Evolutionary conservation across 352 stramenopile species (phyloP).

Genomic region (Thalassiosira ordinaria): DNA sequence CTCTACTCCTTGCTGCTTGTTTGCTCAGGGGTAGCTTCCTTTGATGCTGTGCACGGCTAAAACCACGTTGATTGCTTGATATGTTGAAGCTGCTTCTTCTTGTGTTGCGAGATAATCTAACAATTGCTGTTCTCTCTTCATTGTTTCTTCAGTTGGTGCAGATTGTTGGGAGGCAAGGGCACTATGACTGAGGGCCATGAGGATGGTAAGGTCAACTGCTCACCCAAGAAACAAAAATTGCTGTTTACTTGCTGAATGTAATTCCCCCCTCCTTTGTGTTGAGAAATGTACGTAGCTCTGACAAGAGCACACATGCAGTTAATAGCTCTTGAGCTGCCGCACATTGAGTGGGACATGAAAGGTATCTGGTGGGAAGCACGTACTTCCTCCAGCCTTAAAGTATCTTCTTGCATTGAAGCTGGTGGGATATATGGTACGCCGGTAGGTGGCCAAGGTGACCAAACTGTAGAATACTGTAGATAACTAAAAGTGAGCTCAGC

Average conservation of each 20-base stretch:
- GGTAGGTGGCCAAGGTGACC: no score
- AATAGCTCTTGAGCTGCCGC: no score
- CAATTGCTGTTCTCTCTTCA: not conserved
- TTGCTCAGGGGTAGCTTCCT: not conserved
- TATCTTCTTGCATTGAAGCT: no score
- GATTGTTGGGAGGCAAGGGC: not conserved
- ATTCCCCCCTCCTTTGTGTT: not conserved
- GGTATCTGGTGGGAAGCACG: no score
- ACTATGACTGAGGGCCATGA: not conserved
- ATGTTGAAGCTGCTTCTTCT: not conserved
- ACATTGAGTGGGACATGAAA: no score
- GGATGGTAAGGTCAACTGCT: not conserved
- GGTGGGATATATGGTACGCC: no score
- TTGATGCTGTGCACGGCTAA: slow-evolving; percentile 5
- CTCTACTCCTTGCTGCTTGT: not conserved
- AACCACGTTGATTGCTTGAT: not conserved
- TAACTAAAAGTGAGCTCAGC: no score
- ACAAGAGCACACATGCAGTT: no score
- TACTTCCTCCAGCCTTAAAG: no score
- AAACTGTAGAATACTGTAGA: no score
- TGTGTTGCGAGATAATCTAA: slow-evolving; percentile 2
- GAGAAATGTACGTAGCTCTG: no score
- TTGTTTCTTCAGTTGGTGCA: slow-evolving; percentile 7
- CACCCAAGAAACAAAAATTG: not conserved
- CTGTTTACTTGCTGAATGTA: not conserved